phyloP scores from a whole-genome alignment of 306 rosid species.

The Prunus armeniaca region DNA sequence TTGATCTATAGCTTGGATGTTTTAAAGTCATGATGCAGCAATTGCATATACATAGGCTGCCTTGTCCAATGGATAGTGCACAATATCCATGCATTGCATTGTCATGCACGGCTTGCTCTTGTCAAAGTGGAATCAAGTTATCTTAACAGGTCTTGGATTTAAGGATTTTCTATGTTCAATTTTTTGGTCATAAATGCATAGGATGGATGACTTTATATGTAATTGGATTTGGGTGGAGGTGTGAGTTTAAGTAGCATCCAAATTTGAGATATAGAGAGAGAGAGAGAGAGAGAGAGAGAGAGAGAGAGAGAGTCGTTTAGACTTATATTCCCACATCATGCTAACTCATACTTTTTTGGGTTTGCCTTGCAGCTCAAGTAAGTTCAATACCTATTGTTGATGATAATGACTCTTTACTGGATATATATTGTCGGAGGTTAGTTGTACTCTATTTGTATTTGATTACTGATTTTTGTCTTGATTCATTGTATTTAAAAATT shows the following conservation, averaged over 20 bases:
- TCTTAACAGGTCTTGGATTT: not conserved
- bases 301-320: too few species aligned
- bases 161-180: not conserved
- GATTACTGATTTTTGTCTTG: not conserved
- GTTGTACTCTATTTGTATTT: slow-evolving; percentile 30
- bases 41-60: not conserved
- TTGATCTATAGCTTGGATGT: not conserved
- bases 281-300: not conserved
- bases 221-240: not conserved
- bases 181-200: not conserved
- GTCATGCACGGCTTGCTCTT: not conserved
- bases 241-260: not conserved
- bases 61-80: not conserved
- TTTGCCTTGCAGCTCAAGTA: slow-evolving; percentile 74
- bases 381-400: slow-evolving; percentile 96
- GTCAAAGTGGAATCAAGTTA: not conserved
- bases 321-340: not conserved
- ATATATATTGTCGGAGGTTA: slow-evolving; percentile 97
- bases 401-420: slow-evolving; percentile 84
- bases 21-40: not conserved
- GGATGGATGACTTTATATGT: not conserved
- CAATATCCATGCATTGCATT: not conserved
- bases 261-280: not conserved
- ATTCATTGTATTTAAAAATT: not conserved
- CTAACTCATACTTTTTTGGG: slow-evolving; percentile 4